Percentiles rank a stretch among this genome's conserved stretches.
Evolutionary conservation across 169 alveolate genomes (phyloP).

Genomic region (Plasmodium relictum): DNA sequence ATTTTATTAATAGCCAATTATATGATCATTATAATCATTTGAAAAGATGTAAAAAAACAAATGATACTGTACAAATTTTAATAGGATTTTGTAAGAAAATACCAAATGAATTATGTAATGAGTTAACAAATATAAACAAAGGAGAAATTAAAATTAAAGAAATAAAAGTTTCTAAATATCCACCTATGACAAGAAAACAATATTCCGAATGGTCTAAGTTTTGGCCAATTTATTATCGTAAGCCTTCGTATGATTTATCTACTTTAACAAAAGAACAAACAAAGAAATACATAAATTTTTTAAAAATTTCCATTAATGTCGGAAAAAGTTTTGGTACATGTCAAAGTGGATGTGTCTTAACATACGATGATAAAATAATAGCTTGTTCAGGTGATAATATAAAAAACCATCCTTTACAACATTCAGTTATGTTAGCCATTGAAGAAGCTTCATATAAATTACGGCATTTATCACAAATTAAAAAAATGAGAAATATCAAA

Average conservation of each 20-base stretch:
- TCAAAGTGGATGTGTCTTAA: conserved; percentile 86
- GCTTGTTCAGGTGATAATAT: conserved; percentile 86
- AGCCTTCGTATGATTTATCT: conserved; percentile 83
- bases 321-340: conserved; percentile 69
- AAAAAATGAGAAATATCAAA: not conserved
- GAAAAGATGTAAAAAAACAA: conserved; percentile 54
- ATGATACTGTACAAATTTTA: conserved; percentile 37
- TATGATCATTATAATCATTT: conserved; percentile 48
- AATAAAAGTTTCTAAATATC: conserved; percentile 81
- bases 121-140: conserved; percentile 22
- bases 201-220: conserved; percentile 81
- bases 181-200: conserved; percentile 85
- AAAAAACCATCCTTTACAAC: conserved; percentile 83
- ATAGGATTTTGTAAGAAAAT: conserved; percentile 29
- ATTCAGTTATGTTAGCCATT: conserved; percentile 86
- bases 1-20: conserved; percentile 46
- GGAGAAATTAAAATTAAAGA: conserved; percentile 18
- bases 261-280: conserved; percentile 78
- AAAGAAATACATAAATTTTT: conserved; percentile 30
- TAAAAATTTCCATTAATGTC: conserved; percentile 37
- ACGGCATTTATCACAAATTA: conserved; percentile 41
- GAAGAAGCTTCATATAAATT: conserved; percentile 79
- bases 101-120: conserved; percentile 18
- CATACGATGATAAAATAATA: conserved; percentile 82
- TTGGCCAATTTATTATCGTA: conserved; percentile 88